Percentiles rank a stretch among this genome's conserved stretches.
Evolutionary conservation across 768 basidiomycete species (phyloP).

Genomic region (Mycena metata): DNA sequence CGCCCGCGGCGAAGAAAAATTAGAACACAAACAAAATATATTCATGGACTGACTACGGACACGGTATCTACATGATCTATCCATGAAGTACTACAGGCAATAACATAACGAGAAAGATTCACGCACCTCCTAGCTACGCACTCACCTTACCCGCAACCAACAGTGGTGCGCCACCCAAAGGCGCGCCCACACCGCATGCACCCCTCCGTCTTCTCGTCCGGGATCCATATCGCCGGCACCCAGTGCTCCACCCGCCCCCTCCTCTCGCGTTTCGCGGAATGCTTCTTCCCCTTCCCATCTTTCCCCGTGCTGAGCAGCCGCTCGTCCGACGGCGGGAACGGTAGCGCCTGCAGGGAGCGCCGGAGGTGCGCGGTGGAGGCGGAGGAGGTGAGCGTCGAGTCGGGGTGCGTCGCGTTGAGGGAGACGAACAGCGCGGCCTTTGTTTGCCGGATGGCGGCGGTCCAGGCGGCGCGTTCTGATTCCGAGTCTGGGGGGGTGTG

Average conservation of each 20-base stretch:
- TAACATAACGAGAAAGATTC: no score
- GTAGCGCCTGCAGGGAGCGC: conserved; percentile 78
- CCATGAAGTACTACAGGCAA: no score
- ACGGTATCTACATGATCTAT: no score
- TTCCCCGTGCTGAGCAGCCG: conserved; percentile 40
- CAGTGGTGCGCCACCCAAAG: conserved; percentile 93
- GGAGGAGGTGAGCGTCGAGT: conserved; percentile 87
- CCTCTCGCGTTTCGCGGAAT: no score
- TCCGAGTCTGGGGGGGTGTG: conserved; percentile 57
- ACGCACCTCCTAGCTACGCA: no score
- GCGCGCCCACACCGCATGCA: conserved; percentile 88
- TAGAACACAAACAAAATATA: no score
- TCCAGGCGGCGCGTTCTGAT: conserved; percentile 76
- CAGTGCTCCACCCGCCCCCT: conserved; percentile 81
- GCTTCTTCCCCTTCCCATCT: no score
- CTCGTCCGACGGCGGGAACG: conserved; percentile 71
- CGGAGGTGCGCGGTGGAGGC: conserved; percentile 82
- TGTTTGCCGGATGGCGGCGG: conserved; percentile 73
- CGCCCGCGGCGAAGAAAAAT: no score
- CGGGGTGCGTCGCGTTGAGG: conserved; percentile 78
- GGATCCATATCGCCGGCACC: conserved; percentile 94
- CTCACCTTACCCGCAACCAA: no score
- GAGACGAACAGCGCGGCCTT: conserved; percentile 78
- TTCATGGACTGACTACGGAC: no score
- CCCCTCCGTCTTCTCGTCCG: conserved; percentile 83